A percentile compares a stretch with the other conserved stretches of the same genome.
Evolutionary conservation across 345 rosid species (phyloP).

Genomic region (Eucalyptus victrix): DNA sequence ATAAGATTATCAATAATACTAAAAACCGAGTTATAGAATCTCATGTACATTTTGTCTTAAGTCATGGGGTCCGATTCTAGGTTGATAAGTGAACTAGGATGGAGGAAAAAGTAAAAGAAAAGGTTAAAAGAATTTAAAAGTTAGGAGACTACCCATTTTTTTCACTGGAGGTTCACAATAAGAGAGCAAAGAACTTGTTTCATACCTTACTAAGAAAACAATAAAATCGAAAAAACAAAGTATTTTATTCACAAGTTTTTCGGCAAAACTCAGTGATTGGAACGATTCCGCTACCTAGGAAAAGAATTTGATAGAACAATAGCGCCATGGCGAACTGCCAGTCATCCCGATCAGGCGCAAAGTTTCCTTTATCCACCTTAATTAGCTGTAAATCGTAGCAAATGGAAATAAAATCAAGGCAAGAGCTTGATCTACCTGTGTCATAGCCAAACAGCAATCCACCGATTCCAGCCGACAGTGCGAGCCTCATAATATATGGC

Average conservation of each 20-base stretch:
- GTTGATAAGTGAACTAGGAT: background rate
- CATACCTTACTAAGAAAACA: no score
- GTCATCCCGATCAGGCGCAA: background rate
- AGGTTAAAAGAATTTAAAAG: no score
- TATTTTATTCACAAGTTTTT: no score
- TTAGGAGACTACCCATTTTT: no score
- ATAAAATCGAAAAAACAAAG: no score
- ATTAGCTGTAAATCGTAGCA: background rate
- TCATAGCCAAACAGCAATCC: slow-evolving; percentile 95
- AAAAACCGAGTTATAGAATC: background rate
- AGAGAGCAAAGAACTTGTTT: no score
- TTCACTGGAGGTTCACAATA: no score
- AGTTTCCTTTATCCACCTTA: background rate
- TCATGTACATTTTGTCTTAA: background rate
- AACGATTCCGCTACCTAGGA: no score
- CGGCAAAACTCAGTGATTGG: no score
- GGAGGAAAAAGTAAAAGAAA: background rate
- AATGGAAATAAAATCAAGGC: background rate
- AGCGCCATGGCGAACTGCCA: no score
- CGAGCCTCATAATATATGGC: slow-evolving; percentile 78
- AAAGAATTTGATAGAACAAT: no score
- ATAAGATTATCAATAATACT: background rate
- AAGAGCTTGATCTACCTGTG: slow-evolving; percentile 32
- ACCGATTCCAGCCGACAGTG: slow-evolving; percentile 88
- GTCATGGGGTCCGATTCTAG: background rate